Evolutionary conservation across 2,329 filamentous ascomycete genomes (phyloP).

Genomic region (Trichoderma simmonsii): DNA sequence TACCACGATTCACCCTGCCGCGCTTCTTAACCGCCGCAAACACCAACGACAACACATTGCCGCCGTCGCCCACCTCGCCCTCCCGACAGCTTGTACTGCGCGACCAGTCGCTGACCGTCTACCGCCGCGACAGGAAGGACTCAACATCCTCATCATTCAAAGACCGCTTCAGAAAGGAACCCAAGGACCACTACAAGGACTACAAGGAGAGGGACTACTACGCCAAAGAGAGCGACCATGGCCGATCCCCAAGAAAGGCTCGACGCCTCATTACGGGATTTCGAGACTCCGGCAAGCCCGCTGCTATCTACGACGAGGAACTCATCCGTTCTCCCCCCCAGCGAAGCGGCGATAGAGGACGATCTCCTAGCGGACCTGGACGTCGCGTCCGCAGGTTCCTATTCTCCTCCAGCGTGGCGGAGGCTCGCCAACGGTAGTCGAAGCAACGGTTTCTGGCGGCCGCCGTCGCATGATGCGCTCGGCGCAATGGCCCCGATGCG

Average conservation of each 20-base stretch:
- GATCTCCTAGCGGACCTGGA: slow-evolving; percentile 44
- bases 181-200: slow-evolving; percentile 16
- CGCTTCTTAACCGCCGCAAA: slow-evolving; percentile 13
- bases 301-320: slow-evolving; percentile 30
- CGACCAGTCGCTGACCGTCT: slow-evolving; percentile 33
- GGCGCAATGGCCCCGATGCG: slow-evolving; percentile 40
- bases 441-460: slow-evolving; percentile 59
- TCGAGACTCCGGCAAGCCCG: slow-evolving; percentile 47
- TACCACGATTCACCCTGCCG: slow-evolving; percentile 37
- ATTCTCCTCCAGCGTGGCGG: slow-evolving; percentile 60
- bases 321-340: slow-evolving; percentile 32
- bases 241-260: slow-evolving; percentile 39
- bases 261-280: slow-evolving; percentile 54
- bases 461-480: slow-evolving; percentile 49
- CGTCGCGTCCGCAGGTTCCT: slow-evolving; percentile 51
- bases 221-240: slow-evolving; percentile 23
- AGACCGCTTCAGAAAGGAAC: slow-evolving; percentile 10
- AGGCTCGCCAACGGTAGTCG: slow-evolving; percentile 58
- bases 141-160: neutral
- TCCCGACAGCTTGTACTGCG: slow-evolving; percentile 31
- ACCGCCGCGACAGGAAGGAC: slow-evolving; percentile 28
- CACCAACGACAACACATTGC: slow-evolving; percentile 28
- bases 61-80: slow-evolving; percentile 19
- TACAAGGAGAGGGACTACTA: slow-evolving; percentile 11
- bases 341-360: slow-evolving; percentile 36